Percentiles rank a stretch among this genome's conserved stretches.
Conservation (phyloP, 148 eudicot genomes). For the Diospyros lotus region DNA sequence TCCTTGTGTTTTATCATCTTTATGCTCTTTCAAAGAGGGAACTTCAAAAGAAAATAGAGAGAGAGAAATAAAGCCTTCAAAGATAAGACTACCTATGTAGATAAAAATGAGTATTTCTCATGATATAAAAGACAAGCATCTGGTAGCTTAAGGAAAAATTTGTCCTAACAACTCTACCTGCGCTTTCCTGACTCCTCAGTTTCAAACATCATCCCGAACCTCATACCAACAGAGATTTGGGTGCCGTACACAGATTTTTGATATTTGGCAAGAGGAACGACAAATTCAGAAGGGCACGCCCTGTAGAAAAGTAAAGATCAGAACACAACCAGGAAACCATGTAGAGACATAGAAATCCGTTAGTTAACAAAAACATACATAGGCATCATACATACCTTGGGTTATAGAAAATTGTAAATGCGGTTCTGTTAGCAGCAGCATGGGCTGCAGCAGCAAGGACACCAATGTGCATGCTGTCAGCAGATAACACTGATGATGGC, state of each 20-base stretch:
- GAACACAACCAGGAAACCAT: constrained; percentile 2
- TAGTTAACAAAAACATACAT: background rate
- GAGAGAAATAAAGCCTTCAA: background rate
- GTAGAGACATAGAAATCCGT: background rate
- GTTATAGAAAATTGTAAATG: constrained; percentile 83
- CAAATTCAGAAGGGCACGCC: constrained; percentile 98
- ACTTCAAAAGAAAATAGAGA: background rate
- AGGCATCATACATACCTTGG: constrained; percentile 49
- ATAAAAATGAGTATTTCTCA: background rate
- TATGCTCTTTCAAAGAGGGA: background rate
- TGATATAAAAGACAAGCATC: background rate
- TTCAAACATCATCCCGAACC: constrained; percentile 99
- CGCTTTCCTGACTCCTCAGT: constrained; percentile 90
- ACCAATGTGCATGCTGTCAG: constrained; percentile 99
- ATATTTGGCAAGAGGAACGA: constrained; percentile 69
- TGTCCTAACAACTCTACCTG: constrained; percentile 40
- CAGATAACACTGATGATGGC: constrained; percentile 94
- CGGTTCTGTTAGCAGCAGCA: constrained; percentile 81
- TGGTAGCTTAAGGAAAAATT: background rate
- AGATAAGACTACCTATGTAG: background rate
- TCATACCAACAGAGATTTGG: constrained; percentile 85
- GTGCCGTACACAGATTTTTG: constrained; percentile 72
- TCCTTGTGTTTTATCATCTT: background rate
- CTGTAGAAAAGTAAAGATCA: constrained; percentile 30
- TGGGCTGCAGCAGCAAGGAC: constrained; percentile 99